Conservation (phyloP, 805 yeast genomes). For the Kluyveromyces wickerhamii region DNA sequence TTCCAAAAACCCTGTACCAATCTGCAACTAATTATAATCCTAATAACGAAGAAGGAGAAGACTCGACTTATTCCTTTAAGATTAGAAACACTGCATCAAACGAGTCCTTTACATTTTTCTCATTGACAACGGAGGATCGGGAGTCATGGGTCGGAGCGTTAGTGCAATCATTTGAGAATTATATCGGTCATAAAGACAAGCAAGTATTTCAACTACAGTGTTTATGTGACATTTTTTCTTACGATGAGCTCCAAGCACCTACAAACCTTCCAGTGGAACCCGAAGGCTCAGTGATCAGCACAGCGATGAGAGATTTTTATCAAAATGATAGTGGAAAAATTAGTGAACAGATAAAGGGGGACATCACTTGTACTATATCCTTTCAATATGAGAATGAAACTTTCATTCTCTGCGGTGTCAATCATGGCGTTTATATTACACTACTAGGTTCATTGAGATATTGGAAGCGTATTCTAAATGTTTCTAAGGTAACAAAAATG, state of each 20-base stretch:
- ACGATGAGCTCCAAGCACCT: slow-evolving; percentile 46
- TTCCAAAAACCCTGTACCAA: slow-evolving; percentile 3
- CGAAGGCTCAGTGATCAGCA: slow-evolving; percentile 44
- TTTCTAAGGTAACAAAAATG: slow-evolving; percentile 47
- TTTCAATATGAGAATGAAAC: slow-evolving; percentile 39
- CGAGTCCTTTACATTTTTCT: slow-evolving; percentile 43
- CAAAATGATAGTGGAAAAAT: slow-evolving; percentile 13
- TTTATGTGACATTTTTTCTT: slow-evolving; percentile 56
- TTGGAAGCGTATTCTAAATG: slow-evolving; percentile 55
- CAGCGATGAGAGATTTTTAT: slow-evolving; percentile 31
- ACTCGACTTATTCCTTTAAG: slow-evolving; percentile 33
- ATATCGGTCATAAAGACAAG: slow-evolving; percentile 31
- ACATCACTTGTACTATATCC: slow-evolving; percentile 36
- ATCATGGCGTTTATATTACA: slow-evolving; percentile 53
- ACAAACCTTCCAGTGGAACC: slow-evolving; percentile 46
- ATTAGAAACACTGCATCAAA: slow-evolving; percentile 52
- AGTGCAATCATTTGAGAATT: slow-evolving; percentile 39
- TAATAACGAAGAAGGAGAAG: slow-evolving; percentile 6
- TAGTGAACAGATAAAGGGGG: slow-evolving; percentile 6
- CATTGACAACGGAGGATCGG: slow-evolving; percentile 43
- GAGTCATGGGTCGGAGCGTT: slow-evolving; percentile 50
- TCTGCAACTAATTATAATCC: slow-evolving; percentile 3
- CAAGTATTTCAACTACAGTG: slow-evolving; percentile 50
- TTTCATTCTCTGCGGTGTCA: slow-evolving; percentile 52
- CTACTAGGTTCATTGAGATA: slow-evolving; percentile 17